phyloP scores from a whole-genome alignment of 2,329 filamentous ascomycete genomes.

The Beauveria sp. region DNA sequence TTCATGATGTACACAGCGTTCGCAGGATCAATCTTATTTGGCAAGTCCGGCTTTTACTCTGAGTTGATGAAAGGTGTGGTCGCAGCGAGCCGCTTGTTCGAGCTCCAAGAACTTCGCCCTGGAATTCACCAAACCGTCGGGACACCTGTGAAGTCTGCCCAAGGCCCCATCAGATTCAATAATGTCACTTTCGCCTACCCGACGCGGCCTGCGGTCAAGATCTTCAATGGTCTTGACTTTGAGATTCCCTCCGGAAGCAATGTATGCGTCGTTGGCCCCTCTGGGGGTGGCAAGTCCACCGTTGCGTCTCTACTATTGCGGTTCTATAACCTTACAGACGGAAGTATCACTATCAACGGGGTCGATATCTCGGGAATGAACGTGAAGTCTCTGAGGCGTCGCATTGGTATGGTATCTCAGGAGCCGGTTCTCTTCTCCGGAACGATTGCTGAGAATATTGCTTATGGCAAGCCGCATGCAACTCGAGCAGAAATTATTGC shows the following conservation, averaged over 20 bases:
- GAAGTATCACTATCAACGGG: slow-evolving; percentile 75
- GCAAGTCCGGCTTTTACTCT: slow-evolving; percentile 91
- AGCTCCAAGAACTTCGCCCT: slow-evolving; percentile 83
- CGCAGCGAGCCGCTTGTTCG: slow-evolving; percentile 90
- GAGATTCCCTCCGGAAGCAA: slow-evolving; percentile 89
- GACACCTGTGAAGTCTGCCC: slow-evolving; percentile 68
- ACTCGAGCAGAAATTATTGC: slow-evolving; percentile 72
- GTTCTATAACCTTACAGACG: slow-evolving; percentile 79
- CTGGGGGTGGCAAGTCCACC: slow-evolving; percentile 92
- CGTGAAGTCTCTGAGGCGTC: slow-evolving; percentile 81
- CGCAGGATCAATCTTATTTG: slow-evolving; percentile 78
- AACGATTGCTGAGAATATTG: slow-evolving; percentile 79
- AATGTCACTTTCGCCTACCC: slow-evolving; percentile 87
- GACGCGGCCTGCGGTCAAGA: slow-evolving; percentile 81
- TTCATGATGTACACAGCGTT: slow-evolving; percentile 98
- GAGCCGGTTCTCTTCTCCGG: slow-evolving; percentile 90
- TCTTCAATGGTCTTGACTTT: slow-evolving; percentile 85
- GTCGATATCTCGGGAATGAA: slow-evolving; percentile 81
- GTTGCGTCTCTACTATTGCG: slow-evolving; percentile 85
- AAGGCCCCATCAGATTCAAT: slow-evolving; percentile 81
- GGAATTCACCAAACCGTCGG: slow-evolving; percentile 84
- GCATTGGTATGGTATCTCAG: slow-evolving; percentile 91
- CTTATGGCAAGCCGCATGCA: slow-evolving; percentile 79
- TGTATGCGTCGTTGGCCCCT: slow-evolving; percentile 92
- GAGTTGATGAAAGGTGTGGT: slow-evolving; percentile 99